A percentile compares a stretch with the other conserved stretches of the same genome.
These are phyloP conservation scores for Pelargonium myrrhifolium DNA, from an alignment of 441 rosid species.

Conservation along the genomic window DNA sequence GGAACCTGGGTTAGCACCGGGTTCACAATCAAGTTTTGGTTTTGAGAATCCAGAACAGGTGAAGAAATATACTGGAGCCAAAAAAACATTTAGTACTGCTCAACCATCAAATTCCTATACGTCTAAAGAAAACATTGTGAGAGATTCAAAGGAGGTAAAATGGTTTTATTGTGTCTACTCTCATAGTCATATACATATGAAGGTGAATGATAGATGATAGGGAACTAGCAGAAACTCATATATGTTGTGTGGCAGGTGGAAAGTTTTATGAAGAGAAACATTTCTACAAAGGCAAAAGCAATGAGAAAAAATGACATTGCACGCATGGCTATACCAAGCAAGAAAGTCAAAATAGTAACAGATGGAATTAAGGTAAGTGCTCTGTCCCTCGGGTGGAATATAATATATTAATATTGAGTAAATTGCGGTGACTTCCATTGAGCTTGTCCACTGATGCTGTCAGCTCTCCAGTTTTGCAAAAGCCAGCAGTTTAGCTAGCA, in stretches of 20 bases:
- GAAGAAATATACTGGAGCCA: constrained; percentile 48
- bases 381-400: too few relatives aligned
- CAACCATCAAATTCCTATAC: constrained; percentile 40
- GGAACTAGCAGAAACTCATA: neutral
- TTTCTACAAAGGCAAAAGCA: constrained; percentile 48
- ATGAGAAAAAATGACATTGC: constrained; percentile 39
- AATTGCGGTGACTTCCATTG: too few relatives aligned
- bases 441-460: too few relatives aligned
- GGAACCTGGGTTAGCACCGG: constrained; percentile 36
- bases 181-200: constrained; percentile 7
- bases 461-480: too few relatives aligned
- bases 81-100: constrained; percentile 27
- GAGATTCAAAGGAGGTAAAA: constrained; percentile 55
- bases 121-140: constrained; percentile 34
- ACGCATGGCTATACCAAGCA: constrained; percentile 27
- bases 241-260: constrained; percentile 47
- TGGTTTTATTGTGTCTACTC: constrained; percentile 2
- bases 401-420: too few relatives aligned
- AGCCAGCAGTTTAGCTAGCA: too few relatives aligned
- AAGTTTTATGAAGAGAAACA: constrained; percentile 37
- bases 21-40: constrained; percentile 38
- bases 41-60: constrained; percentile 38
- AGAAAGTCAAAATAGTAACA: constrained; percentile 75
- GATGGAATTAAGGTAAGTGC: constrained; percentile 69
- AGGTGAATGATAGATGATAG: neutral